Base-by-base conservation (phyloP, 495 filamentous ascomycete species). In the Podospora tetraspora region DNA sequence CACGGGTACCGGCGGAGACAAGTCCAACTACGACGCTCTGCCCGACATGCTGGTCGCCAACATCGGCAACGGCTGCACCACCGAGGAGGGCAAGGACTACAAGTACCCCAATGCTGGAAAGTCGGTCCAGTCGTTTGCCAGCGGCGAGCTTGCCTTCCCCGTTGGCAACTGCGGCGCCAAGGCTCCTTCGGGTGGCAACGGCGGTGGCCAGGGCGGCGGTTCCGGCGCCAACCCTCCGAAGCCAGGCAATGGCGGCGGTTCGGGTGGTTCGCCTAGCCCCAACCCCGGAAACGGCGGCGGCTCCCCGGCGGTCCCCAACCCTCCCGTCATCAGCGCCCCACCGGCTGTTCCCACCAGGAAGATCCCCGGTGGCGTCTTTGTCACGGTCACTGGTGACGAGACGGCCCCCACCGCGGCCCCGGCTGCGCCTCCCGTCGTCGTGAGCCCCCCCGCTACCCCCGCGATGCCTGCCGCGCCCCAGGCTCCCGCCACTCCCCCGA, bases 41-140 rank as follows among this genome's bases (percentile, higher is more conserved):
- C 94, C 94, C 1, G 81, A 89, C 66, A 91, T 97, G 90, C 87
- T 96, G 60, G 84, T 89, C 21, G 89, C 91, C 72, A 96, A 97
- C 82, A 83, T 92, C 67, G 81, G 79, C 62, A 79, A 79, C 23
- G 81, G 82, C 64, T 91, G 89, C 77, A 77, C 74, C 23, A 90
- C 84, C 0, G 0, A 57, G 4, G 83, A 84, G 4, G 64, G 69
- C 30, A 69, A 67, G 0, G 80, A 89, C 63, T 73, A 86, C 58
- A 60, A 73, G 34, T 90, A 82, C 77, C 87, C 87, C 29, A 78
- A 85, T 71, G 84, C 87, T 4, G 88, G 88, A 19, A 64, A 78
- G 22, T 86, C 83, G 22, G 79, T 89, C n/a, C 78, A 83, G 27
- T 77, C 63, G 9, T 72, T 79, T 60, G 62, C 61, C 23, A 87